Percentiles rank a stretch among this genome's conserved stretches.
Conservation (phyloP, 352 stramenopile species). For the Globisporangium takayamanum region DNA sequence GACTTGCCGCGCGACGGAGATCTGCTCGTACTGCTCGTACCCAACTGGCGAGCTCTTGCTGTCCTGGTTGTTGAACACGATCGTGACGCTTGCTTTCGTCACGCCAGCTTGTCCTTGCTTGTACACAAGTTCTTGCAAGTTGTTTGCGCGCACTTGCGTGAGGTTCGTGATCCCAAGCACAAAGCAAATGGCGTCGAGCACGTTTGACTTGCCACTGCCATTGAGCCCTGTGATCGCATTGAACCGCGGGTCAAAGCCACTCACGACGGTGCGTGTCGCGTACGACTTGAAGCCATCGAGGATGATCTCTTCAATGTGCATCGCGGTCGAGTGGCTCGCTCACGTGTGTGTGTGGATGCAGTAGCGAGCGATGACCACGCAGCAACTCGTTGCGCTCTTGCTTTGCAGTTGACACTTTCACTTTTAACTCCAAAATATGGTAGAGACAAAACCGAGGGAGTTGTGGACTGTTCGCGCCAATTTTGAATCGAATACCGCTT, state of each 20-base stretch:
- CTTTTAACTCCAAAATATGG: too few species aligned
- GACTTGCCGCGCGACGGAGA: conserved; percentile 98
- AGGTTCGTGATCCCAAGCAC: conserved; percentile 99
- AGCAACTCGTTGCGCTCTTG: too few species aligned
- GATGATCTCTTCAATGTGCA: conserved; percentile 99
- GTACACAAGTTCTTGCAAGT: conserved; percentile 99
- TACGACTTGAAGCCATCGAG: conserved; percentile 99
- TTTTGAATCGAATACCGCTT: too few species aligned
- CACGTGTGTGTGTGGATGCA: too few species aligned
- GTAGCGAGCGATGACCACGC: too few species aligned
- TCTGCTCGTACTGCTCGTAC: conserved; percentile 97
- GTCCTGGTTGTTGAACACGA: conserved; percentile 99
- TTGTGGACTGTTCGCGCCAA: too few species aligned
- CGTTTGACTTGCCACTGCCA: conserved; percentile 99
- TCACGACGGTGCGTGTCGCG: conserved; percentile 97
- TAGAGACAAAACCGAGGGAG: too few species aligned
- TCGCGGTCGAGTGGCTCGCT: conserved; percentile 26
- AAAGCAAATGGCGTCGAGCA: conserved; percentile 99
- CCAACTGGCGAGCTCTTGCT: conserved; percentile 88
- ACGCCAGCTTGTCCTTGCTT: conserved; percentile 99
- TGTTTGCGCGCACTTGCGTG: conserved; percentile 96
- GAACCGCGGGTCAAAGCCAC: conserved; percentile 98
- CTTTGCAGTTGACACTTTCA: too few species aligned
- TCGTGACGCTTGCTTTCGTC: conserved; percentile 98
- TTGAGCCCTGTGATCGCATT: conserved; percentile 99